Base-by-base conservation (phyloP, 768 basidiomycete genomes). In the Boletus rufocinnamomeus region DNA sequence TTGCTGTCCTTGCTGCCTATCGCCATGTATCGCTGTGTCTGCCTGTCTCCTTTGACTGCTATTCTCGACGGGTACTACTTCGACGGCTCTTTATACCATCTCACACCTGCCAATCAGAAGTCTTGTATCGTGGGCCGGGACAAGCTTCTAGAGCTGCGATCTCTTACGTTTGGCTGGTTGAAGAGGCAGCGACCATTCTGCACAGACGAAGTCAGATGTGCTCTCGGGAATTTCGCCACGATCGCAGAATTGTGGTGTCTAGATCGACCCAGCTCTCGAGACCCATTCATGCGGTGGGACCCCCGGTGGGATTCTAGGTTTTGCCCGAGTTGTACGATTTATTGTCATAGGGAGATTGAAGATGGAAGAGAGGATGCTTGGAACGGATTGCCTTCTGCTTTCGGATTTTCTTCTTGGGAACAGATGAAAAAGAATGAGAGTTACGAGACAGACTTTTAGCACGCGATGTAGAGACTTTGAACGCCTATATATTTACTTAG, bases 351-450 rank as follows among this genome's bases (percentile, higher is more conserved):
- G 49, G 64, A 69, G 52, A 69, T 69, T 11, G 66, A 68, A 38
- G 66, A 68, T 28, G 66, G 63, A 23, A 62, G 66, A 47, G 67
- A 69, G 40, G 67, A 68, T 14, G 66, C 64, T 40, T 68, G 66
- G 66, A 34, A 47, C n/a, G 57, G 35, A 13, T 23, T 68, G 2
- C 64, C 66, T 2, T 55, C 59, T 28, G 67, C 66, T 13, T 69
- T 69, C 10, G 66, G 66, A 1, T 58, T 68, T 27, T 25, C 16
- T 40, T 58, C 66, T 54, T 59, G 61, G 50, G 67, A 59, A 46
- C 44, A 23, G 50, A 30, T 56, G 25, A 34, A 11, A 19, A 59
- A 51, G 32, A 48, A 37, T 19, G 57, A 61, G 25, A 27, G 30
- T 13, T 54, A 47, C 32, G 52, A 66, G 34, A 48, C 8, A 7